phyloP scores from a whole-genome alignment of 352 stramenopile genomes.

The Pythium oligandrum region DNA sequence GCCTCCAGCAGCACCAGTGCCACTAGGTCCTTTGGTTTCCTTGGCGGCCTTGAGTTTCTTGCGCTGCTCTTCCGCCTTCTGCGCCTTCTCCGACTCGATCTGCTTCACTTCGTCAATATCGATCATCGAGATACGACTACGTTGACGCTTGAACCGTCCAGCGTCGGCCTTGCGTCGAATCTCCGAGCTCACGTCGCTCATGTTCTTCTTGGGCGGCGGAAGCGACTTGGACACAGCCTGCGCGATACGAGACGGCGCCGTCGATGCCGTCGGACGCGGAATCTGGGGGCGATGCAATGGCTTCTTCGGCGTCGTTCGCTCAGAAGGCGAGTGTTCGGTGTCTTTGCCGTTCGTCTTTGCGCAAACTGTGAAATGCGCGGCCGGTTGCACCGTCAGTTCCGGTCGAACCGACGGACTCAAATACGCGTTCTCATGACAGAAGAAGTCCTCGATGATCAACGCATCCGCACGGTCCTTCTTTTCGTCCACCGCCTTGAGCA shows the following conservation, averaged over 20 bases:
- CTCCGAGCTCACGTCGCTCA: conserved; percentile 65
- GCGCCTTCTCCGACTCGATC: conserved; percentile 82
- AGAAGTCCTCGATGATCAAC: conserved; percentile 40
- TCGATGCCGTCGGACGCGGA: conserved; percentile 23
- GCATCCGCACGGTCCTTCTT: conserved; percentile 14
- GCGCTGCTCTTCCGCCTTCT: conserved; percentile 69
- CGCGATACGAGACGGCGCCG: conserved; percentile 2
- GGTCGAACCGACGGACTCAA: conserved; percentile 53
- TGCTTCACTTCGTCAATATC: conserved; percentile 87
- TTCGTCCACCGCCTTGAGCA: conserved; percentile 37
- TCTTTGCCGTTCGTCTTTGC: conserved; percentile 16
- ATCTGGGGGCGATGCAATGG: conserved; percentile 43
- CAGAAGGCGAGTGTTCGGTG: conserved; percentile 1
- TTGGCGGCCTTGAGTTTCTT: conserved; percentile 60
- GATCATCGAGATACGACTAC: conserved; percentile 85
- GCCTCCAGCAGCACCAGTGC: conserved; percentile 2
- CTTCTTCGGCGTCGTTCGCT: conserved; percentile 25
- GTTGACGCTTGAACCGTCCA: conserved; percentile 76
- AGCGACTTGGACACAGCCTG: conserved; percentile 20
- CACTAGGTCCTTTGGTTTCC: conserved; percentile 17
- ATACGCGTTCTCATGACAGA: conserved; percentile 64
- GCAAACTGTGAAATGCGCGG: conserved; percentile 62
- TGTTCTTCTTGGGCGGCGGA: conserved; percentile 59
- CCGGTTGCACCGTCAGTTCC: conserved; percentile 29
- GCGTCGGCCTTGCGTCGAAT: conserved; percentile 81